Percentiles rank a stretch among this genome's conserved stretches.
These are phyloP conservation scores for Lactifluus pinguis DNA, from an alignment of 768 basidiomycete species.

Conservation along the genomic window DNA sequence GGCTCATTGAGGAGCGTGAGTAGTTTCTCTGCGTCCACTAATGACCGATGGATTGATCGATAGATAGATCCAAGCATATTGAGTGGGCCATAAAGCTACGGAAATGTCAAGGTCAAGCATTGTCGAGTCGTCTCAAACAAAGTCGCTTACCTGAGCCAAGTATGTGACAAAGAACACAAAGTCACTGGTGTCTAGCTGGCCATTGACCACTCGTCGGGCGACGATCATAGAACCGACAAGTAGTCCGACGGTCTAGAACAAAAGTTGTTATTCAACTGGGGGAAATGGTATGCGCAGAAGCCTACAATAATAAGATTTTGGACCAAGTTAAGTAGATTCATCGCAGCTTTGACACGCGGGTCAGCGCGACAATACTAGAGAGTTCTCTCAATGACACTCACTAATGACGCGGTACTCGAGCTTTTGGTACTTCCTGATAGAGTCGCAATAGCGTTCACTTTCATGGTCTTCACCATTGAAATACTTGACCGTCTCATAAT, in stretches of 20 bases:
- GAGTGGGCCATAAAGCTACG: slow-evolving; percentile 61
- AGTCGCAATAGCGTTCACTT: slow-evolving; percentile 56
- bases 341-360: slow-evolving; percentile 38
- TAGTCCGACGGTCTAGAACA: slow-evolving; percentile 57
- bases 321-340: slow-evolving; percentile 66
- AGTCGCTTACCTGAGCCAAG: slow-evolving; percentile 53
- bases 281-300: neutral
- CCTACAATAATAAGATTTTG: slow-evolving; percentile 77
- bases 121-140: neutral
- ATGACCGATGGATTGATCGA: slow-evolving; percentile 62
- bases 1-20: slow-evolving; percentile 74
- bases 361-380: neutral
- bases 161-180: slow-evolving; percentile 82
- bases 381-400: slow-evolving; percentile 28
- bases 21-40: slow-evolving; percentile 79
- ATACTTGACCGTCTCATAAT: slow-evolving; percentile 83
- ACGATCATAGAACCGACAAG: slow-evolving; percentile 81
- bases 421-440: slow-evolving; percentile 64
- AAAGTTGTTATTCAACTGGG: neutral
- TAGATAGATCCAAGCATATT: slow-evolving; percentile 75
- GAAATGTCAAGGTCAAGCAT: neutral
- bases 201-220: slow-evolving; percentile 53
- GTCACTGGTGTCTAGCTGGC: slow-evolving; percentile 41
- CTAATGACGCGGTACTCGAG: slow-evolving; percentile 68
- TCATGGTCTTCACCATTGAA: slow-evolving; percentile 85